Evolutionary conservation across 2,329 filamentous ascomycete species (phyloP).

Genomic region (Conoideocrella luteorostrata): DNA sequence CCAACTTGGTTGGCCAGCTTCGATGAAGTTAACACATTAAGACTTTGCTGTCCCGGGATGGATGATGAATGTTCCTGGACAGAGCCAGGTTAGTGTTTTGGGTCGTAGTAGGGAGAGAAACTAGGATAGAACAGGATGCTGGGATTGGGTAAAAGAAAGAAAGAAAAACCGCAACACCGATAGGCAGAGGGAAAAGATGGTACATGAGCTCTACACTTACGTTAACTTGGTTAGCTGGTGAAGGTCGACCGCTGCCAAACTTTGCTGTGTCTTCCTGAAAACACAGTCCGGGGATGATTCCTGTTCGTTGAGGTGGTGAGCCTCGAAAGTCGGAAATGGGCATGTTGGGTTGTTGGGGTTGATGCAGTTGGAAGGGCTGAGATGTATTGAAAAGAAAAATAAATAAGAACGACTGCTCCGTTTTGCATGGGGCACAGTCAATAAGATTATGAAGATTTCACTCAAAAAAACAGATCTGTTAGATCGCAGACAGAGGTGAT

Average conservation of each 20-base stretch:
- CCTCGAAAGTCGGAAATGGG: constrained; percentile 20
- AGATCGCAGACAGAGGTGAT: constrained; percentile 22
- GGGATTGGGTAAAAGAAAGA: background rate
- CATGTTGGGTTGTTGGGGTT: constrained; percentile 18
- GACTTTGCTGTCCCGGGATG: constrained; percentile 33
- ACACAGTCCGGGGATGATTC: constrained; percentile 10
- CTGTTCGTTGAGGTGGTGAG: constrained; percentile 21
- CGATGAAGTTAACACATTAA: constrained; percentile 42
- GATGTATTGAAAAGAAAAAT: constrained; percentile 12
- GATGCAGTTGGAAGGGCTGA: constrained; percentile 6
- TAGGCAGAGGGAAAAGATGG: no score
- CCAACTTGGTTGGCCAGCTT: constrained; percentile 49
- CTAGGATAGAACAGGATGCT: no score
- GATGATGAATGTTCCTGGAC: constrained; percentile 15
- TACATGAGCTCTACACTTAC: constrained; percentile 12
- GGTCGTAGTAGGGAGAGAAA: no score
- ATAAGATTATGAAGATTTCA: constrained; percentile 22
- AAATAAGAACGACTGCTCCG: constrained; percentile 11
- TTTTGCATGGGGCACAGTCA: constrained; percentile 9
- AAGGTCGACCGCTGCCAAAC: constrained; percentile 10
- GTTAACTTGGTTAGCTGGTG: constrained; percentile 9
- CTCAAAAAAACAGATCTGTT: constrained; percentile 20
- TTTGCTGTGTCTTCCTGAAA: constrained; percentile 17
- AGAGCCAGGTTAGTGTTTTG: background rate
- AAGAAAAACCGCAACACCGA: no score